These are phyloP conservation scores for Syzygium aromaticum DNA, from an alignment of 345 rosid genomes.

Conservation along the genomic window DNA sequence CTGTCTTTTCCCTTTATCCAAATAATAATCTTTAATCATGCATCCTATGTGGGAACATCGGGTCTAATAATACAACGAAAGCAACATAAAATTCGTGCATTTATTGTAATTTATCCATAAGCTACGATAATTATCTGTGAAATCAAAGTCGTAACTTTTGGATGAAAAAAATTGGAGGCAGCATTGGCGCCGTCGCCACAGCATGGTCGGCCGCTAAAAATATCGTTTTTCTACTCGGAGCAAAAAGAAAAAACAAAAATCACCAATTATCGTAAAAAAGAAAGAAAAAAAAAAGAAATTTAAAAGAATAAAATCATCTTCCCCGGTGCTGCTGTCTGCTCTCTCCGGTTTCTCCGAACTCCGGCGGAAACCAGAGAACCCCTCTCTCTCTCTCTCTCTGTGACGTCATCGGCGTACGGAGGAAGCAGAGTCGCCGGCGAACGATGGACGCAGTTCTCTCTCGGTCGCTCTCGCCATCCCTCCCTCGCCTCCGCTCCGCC, in stretches of 20 bases:
- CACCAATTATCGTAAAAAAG: not conserved
- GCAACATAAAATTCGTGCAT: not conserved
- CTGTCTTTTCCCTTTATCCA: no score
- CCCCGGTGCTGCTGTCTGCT: not conserved
- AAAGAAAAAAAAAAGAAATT: not conserved
- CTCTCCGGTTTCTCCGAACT: not conserved
- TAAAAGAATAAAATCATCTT: not conserved
- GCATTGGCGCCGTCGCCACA: not conserved
- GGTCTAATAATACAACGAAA: no score
- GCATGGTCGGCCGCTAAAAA: not conserved
- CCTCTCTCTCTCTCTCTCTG: not conserved
- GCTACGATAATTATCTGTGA: not conserved
- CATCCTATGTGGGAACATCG: accelerated
- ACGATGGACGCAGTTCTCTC: not conserved
- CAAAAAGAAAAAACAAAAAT: not conserved
- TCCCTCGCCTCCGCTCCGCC: not conserved
- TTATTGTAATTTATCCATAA: not conserved
- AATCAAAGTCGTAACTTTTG: not conserved
- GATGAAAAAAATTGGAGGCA: not conserved
- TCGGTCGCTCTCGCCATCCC: not conserved
- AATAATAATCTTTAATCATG: not conserved
- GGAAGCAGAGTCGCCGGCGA: not conserved
- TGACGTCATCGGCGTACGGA: not conserved
- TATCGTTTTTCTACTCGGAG: not conserved
- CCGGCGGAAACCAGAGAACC: not conserved